Percentiles rank a stretch among this genome's conserved stretches.
Conservation (phyloP, 2,329 filamentous ascomycete genomes). For the Diaporthe sp. region DNA sequence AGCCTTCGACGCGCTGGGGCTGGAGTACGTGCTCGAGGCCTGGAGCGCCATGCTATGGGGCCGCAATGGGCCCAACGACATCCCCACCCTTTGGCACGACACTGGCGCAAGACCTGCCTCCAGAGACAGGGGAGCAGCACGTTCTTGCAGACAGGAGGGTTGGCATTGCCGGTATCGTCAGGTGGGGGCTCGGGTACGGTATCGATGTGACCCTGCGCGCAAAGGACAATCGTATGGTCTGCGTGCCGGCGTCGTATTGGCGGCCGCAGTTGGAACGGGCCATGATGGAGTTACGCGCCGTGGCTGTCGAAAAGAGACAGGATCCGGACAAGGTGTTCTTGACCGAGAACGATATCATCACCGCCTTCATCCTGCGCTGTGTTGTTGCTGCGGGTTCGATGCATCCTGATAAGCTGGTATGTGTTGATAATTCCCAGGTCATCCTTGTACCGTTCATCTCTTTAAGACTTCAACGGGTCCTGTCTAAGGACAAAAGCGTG, state of each 20-base stretch:
- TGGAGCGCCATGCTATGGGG: constrained; percentile 54
- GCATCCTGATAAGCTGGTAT: constrained; percentile 10
- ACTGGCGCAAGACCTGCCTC: not conserved
- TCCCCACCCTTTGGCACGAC: constrained; percentile 13
- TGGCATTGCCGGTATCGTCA: constrained; percentile 44
- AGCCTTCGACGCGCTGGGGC: constrained; percentile 57
- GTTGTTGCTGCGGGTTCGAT: not conserved
- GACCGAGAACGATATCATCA: constrained; percentile 5
- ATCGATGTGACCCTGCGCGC: not conserved
- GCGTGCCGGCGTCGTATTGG: constrained; percentile 34
- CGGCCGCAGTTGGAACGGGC: not conserved
- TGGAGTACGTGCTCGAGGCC: constrained; percentile 53
- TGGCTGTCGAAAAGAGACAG: not conserved
- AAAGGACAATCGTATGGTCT: constrained; percentile 29
- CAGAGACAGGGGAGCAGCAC: constrained; percentile 45
- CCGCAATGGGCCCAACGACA: not conserved
- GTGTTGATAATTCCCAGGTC: not conserved
- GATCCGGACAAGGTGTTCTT: not conserved
- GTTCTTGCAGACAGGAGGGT: constrained; percentile 44
- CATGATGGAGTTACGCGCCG: not conserved
- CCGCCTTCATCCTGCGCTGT: not conserved
- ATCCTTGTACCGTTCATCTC: not conserved
- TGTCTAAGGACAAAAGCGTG: rapidly evolving
- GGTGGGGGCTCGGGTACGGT: constrained; percentile 47
- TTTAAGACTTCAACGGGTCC: not conserved